Percentiles rank a stretch among this genome's conserved stretches.
Evolutionary conservation across 2,329 filamentous ascomycete species (phyloP).

Genomic region (Penicillium verrucosum): DNA sequence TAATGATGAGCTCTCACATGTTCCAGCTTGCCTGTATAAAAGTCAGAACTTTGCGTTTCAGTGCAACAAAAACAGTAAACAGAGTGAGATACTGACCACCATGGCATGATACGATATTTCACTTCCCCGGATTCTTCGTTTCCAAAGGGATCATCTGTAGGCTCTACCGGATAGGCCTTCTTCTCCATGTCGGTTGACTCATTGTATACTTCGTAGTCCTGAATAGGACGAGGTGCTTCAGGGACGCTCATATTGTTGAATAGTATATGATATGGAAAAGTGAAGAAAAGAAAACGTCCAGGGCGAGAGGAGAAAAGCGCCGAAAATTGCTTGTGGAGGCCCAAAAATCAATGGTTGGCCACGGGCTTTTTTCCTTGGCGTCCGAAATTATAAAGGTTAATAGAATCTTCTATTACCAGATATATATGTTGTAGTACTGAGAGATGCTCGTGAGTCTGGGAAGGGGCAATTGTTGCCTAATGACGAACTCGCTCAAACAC

Average conservation of each 20-base stretch:
- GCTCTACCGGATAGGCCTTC: slow-evolving; percentile 11
- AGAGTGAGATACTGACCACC: slow-evolving; percentile 30
- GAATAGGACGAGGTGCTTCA: slow-evolving; percentile 9
- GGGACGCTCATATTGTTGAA: slow-evolving; percentile 14
- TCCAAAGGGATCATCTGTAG: slow-evolving; percentile 33
- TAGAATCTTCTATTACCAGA: not conserved
- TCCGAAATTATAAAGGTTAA: slow-evolving; percentile 1
- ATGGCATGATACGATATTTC: slow-evolving; percentile 50
- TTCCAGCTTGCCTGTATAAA: slow-evolving; percentile 37
- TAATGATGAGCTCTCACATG: slow-evolving; percentile 30
- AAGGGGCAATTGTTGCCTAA: not conserved
- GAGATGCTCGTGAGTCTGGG: not conserved
- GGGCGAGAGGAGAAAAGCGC: slow-evolving; percentile 14
- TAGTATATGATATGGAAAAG: not conserved
- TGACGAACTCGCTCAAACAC: not conserved
- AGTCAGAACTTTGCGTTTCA: slow-evolving; percentile 1
- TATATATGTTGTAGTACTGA: not conserved
- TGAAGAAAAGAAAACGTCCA: not conserved
- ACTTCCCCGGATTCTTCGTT: slow-evolving; percentile 40
- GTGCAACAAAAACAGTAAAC: not conserved
- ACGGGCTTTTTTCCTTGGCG: slow-evolving; percentile 22
- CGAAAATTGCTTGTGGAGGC: slow-evolving; percentile 13
- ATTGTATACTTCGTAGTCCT: slow-evolving; percentile 17
- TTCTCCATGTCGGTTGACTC: slow-evolving; percentile 19
- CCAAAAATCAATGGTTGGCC: slow-evolving; percentile 13